A percentile compares a stretch with the other conserved stretches of the same genome.
Evolutionary conservation across 2,329 filamentous ascomycete species (phyloP).

Genomic region (Aspergillus thermomutatus): DNA sequence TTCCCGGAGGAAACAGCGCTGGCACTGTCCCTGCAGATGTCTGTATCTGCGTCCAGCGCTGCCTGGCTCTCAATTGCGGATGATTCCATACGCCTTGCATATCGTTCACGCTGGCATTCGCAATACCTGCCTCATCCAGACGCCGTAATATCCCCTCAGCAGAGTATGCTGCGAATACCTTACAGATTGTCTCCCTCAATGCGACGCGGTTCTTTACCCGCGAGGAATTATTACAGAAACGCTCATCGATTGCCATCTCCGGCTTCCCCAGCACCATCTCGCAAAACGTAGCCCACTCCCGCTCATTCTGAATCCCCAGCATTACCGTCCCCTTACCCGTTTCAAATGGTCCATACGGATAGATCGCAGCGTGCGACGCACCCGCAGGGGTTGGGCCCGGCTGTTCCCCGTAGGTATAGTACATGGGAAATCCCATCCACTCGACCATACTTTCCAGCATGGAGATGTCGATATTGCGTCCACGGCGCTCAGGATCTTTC

Average conservation of each 20-base stretch:
- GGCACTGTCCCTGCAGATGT: slow-evolving; percentile 47
- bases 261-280: slow-evolving; percentile 44
- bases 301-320: slow-evolving; percentile 57
- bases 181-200: slow-evolving; percentile 46
- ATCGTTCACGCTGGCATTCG: slow-evolving; percentile 55
- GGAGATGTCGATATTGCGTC: slow-evolving; percentile 52
- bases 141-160: slow-evolving; percentile 41
- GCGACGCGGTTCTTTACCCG: slow-evolving; percentile 47
- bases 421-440: slow-evolving; percentile 58
- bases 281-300: slow-evolving; percentile 54
- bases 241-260: slow-evolving; percentile 42
- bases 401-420: slow-evolving; percentile 51
- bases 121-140: slow-evolving; percentile 50
- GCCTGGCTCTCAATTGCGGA: slow-evolving; percentile 50
- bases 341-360: slow-evolving; percentile 56
- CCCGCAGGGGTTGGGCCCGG: slow-evolving; percentile 45
- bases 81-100: slow-evolving; percentile 56
- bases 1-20: slow-evolving; percentile 51
- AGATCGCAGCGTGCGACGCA: slow-evolving; percentile 54
- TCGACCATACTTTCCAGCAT: slow-evolving; percentile 59
- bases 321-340: slow-evolving; percentile 51
- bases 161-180: slow-evolving; percentile 38
- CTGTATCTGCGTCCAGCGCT: slow-evolving; percentile 50
- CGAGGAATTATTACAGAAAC: slow-evolving; percentile 49
- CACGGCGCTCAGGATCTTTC: slow-evolving; percentile 43